Evolutionary conservation across 2,329 filamentous ascomycete species (phyloP).

Genomic region (Grosmannia penicillata): DNA sequence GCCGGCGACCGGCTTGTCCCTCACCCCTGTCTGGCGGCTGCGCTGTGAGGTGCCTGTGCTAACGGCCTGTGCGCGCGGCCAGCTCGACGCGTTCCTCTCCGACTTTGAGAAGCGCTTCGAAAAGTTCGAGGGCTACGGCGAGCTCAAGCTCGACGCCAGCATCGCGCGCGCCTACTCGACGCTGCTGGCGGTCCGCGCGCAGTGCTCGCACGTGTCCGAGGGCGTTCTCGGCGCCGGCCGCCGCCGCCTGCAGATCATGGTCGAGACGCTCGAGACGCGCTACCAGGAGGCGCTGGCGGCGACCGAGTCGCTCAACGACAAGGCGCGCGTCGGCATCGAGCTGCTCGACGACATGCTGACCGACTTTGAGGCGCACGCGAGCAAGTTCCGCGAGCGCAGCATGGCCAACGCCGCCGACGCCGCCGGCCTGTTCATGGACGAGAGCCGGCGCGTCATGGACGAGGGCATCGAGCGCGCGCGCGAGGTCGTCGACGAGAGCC

Average conservation of each 20-base stretch:
- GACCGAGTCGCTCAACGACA: slow-evolving; percentile 80
- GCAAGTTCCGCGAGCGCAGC: slow-evolving; percentile 65
- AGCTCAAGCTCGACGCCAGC: slow-evolving; percentile 68
- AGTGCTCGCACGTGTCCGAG: slow-evolving; percentile 80
- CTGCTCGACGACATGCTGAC: slow-evolving; percentile 73
- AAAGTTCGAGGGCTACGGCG: slow-evolving; percentile 76
- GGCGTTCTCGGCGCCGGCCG: slow-evolving; percentile 80
- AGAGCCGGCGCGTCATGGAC: slow-evolving; percentile 67
- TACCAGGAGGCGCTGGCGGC: slow-evolving; percentile 78
- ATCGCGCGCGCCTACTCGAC: slow-evolving; percentile 76
- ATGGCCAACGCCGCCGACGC: slow-evolving; percentile 52
- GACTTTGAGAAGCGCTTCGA: slow-evolving; percentile 80
- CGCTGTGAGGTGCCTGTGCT: neutral
- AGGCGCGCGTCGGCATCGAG: slow-evolving; percentile 74
- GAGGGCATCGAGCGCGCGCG: slow-evolving; percentile 60
- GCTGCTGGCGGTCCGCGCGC: slow-evolving; percentile 69
- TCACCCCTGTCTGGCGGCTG: neutral
- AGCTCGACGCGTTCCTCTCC: slow-evolving; percentile 68
- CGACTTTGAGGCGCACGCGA: slow-evolving; percentile 71
- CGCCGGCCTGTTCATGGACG: slow-evolving; percentile 58
- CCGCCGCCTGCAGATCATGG: slow-evolving; percentile 70
- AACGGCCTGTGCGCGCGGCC: neutral
- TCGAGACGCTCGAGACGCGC: slow-evolving; percentile 77
- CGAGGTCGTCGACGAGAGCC: slow-evolving; percentile 64
- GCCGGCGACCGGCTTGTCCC: no score